Conservation (phyloP, 208 protist genomes). For the Trypanosomatidae sp. region DNA sequence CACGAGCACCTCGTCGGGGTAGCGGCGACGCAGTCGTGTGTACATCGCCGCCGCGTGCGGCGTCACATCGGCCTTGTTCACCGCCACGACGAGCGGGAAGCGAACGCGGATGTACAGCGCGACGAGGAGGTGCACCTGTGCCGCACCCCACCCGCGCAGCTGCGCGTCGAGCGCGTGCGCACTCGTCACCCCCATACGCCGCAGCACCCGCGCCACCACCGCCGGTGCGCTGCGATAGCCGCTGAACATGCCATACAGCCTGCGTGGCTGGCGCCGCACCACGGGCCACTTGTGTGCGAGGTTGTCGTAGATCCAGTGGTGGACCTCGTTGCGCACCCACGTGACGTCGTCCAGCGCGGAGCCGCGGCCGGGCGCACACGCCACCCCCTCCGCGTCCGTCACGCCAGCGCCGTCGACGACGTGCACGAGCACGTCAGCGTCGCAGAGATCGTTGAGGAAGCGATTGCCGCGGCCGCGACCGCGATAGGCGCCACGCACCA, state of each 20-base stretch:
- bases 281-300: constrained; percentile 66
- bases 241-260: constrained; percentile 85
- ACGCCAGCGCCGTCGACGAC: constrained; percentile 85
- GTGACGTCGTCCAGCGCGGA: constrained; percentile 72
- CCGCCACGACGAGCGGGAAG: constrained; percentile 85
- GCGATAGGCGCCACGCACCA: constrained; percentile 90
- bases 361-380: constrained; percentile 37
- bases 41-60: constrained; percentile 23
- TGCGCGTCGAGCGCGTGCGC: constrained; percentile 13
- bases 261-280: constrained; percentile 40
- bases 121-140: constrained; percentile 81
- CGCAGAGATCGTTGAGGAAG: constrained; percentile 92
- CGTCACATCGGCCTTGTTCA: constrained; percentile 90
- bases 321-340: constrained; percentile 88
- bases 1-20: constrained; percentile 64
- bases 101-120: constrained; percentile 80
- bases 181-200: constrained; percentile 26
- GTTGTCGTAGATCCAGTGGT: constrained; percentile 93
- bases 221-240: constrained; percentile 76
- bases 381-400: constrained; percentile 83
- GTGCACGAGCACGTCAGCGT: constrained; percentile 89
- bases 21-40: constrained; percentile 20
- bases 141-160: constrained; percentile 38
- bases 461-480: constrained; percentile 89
- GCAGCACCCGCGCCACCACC: constrained; percentile 63